phyloP scores from a whole-genome alignment of 768 basidiomycete species.

The Phylloporus sp. region DNA sequence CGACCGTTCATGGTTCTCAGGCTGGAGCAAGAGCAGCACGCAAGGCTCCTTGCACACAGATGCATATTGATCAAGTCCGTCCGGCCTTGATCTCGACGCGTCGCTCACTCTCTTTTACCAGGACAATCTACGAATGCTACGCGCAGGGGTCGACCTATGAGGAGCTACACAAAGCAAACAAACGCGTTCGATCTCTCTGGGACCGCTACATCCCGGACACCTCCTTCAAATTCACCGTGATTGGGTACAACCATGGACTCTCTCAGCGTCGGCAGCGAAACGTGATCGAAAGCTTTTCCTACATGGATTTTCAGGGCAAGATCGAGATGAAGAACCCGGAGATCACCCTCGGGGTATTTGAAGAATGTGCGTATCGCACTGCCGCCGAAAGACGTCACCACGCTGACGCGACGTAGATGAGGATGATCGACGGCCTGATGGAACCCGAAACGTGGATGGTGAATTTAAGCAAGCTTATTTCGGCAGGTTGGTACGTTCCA shows the following conservation, averaged over 20 bases:
- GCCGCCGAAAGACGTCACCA: neutral
- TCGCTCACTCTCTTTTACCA: conserved; percentile 27
- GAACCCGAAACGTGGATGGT: conserved; percentile 59
- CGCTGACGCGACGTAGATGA: conserved; percentile 39
- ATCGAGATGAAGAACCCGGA: conserved; percentile 82
- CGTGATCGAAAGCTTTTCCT: conserved; percentile 76
- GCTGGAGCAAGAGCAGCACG: conserved; percentile 70
- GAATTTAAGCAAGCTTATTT: conserved; percentile 71
- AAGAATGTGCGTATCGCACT: conserved; percentile 67
- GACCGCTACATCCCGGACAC: conserved; percentile 55
- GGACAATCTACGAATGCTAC: conserved; percentile 77
- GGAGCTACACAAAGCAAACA: conserved; percentile 59
- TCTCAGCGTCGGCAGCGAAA: conserved; percentile 60
- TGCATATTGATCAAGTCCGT: conserved; percentile 82
- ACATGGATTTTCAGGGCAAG: conserved; percentile 78
- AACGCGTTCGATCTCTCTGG: conserved; percentile 47
- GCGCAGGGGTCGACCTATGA: conserved; percentile 67
- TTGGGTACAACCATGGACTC: conserved; percentile 71
- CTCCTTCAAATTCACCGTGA: conserved; percentile 78
- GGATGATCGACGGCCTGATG: conserved; percentile 45
- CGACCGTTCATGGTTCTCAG: conserved; percentile 74
- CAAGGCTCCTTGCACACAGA: conserved; percentile 63
- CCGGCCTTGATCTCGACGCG: neutral
- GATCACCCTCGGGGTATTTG: conserved; percentile 68
- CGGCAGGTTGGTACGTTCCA: conserved; percentile 76